phyloP scores from a whole-genome alignment of 768 basidiomycete species.

The Tricholoma sp. region DNA sequence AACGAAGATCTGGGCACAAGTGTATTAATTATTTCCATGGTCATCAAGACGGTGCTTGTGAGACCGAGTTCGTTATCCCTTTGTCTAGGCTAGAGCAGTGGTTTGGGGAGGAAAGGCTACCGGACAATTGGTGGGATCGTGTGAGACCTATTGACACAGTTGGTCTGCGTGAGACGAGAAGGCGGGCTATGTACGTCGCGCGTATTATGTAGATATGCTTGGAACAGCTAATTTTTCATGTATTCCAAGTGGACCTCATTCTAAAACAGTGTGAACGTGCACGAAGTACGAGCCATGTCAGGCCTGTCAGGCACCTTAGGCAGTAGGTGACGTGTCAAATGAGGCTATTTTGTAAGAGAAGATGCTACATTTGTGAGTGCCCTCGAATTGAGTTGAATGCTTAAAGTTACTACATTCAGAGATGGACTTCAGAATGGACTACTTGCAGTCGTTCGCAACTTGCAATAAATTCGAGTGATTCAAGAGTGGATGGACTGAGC shows the following conservation, averaged over 20 bases:
- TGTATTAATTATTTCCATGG: conserved; percentile 1
- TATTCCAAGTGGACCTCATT: not conserved
- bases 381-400: too few relatives aligned
- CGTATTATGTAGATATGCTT: not conserved
- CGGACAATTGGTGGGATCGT: conserved; percentile 46
- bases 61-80: conserved; percentile 25
- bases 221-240: not conserved
- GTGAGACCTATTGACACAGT: conserved; percentile 23
- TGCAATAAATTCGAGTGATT: too few relatives aligned
- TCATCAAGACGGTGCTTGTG: conserved; percentile 9
- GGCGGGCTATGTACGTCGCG: conserved; percentile 11
- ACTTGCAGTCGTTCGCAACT: too few relatives aligned
- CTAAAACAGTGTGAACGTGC: not conserved
- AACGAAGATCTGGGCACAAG: not conserved
- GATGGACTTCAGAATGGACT: too few relatives aligned
- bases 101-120: conserved; percentile 58
- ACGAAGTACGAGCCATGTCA: too few relatives aligned
- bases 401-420: too few relatives aligned
- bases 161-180: conserved; percentile 21
- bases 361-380: too few relatives aligned
- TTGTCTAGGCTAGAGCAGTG: conserved; percentile 36
- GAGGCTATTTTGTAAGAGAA: too few relatives aligned
- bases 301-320: too few relatives aligned
- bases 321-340: too few relatives aligned
- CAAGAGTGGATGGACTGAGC: too few relatives aligned